phyloP scores from a whole-genome alignment of 129 eudicot genomes.

The Escallonia herrerae region DNA sequence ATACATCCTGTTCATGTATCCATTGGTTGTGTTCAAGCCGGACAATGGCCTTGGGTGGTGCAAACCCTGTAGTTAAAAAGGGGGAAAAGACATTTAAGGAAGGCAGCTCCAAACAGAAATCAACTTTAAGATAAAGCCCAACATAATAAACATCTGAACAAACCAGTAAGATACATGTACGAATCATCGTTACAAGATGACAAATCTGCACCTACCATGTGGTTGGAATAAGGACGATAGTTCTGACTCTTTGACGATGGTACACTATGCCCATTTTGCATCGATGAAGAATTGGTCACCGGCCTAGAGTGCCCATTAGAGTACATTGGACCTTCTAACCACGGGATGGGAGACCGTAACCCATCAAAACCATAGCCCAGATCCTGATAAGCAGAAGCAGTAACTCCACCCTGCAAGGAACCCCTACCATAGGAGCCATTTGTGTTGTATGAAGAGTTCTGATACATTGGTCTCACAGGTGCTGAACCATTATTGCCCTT shows the following conservation, averaged over 20 bases:
- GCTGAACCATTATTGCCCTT: slow-evolving; percentile 47
- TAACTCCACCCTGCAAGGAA: slow-evolving; percentile 24
- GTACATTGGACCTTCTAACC: slow-evolving; percentile 40
- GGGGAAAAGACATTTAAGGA: neutral
- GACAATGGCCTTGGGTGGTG: slow-evolving; percentile 49
- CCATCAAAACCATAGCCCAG: slow-evolving; percentile 55
- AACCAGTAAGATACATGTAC: no score
- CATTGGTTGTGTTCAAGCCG: slow-evolving; percentile 36
- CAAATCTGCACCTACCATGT: slow-evolving; percentile 34
- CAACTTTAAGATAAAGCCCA: neutral
- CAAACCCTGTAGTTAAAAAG: slow-evolving; percentile 21
- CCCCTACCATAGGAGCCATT: slow-evolving; percentile 50
- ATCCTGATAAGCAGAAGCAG: slow-evolving; percentile 46
- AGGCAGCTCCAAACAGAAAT: neutral
- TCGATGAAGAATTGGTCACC: slow-evolving; percentile 20
- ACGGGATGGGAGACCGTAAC: slow-evolving; percentile 53
- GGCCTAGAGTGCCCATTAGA: slow-evolving; percentile 39
- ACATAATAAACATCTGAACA: neutral
- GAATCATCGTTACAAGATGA: no score
- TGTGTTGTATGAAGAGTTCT: slow-evolving; percentile 29
- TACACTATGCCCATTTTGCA: slow-evolving; percentile 20
- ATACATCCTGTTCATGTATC: slow-evolving; percentile 49
- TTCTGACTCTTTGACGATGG: slow-evolving; percentile 49
- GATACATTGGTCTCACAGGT: slow-evolving; percentile 35
- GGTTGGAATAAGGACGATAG: slow-evolving; percentile 37